Base-by-base conservation (phyloP, 179 eudicot species). In the Monotropa hypopitys region DNA sequence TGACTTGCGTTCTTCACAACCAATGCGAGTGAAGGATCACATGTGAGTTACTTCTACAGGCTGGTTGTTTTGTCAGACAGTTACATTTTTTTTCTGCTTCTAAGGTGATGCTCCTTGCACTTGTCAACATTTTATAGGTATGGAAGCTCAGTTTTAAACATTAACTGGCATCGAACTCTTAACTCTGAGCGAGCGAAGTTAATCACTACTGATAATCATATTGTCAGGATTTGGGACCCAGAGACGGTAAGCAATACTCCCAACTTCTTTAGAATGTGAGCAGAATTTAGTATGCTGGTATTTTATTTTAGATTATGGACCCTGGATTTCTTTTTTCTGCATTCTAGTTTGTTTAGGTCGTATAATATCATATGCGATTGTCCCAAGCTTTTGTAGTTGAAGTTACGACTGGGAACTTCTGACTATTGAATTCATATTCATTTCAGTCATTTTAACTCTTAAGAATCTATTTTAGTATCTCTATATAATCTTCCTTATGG, bases 191-290 rank as follows among this genome's bases (percentile, higher is more conserved):
- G 81, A 49, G 82, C 89, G 42, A 93, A 91, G 86, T 68, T 95
- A 51, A 86, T 95, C 69, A 90, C 95, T 47, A 84, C 92, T n/a
- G 99, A 95, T 80, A 83, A 83, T 69, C 95, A 90, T 72, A 83
- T 91, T 76, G 98, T 93, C 82, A 85, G 98, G 81, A 80, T 93
- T 75, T 95, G 98, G 99, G 98, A 95, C 88, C 98, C 97, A 68
- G 93, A 91, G 26, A 90, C 99, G 75, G 99, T 95, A 87, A 79
- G 90, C 16, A 43, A 70, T 23, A 77, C 47, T 56, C 67, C 26
- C n/a, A 56, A 69, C 28, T 40, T 42, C 50, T 33, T 63, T 46
- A 20, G 54, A 65, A 49, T 35, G 63, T 20, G 76, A 51, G 53
- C 42, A 23, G 43, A 72, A 30, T 47, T 49, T 51, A 26, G 28